A percentile compares a stretch with the other conserved stretches of the same genome.
Conservation (phyloP, 352 stramenopile genomes). For the Elongisporangium undulatum region DNA sequence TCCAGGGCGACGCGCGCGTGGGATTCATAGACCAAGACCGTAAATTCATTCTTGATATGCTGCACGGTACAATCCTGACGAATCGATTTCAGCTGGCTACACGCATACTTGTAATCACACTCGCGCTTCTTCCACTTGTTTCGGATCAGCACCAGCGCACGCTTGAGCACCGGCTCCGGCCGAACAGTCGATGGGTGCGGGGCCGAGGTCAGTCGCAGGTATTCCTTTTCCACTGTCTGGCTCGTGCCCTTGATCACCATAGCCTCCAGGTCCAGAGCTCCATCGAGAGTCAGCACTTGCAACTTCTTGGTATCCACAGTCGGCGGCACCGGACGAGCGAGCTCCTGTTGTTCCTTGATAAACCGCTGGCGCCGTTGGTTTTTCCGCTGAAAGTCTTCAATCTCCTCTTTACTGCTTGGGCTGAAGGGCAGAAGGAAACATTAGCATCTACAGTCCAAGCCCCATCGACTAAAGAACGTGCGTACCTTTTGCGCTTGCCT, state of each 20-base stretch:
- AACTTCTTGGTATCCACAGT: constrained; percentile 68
- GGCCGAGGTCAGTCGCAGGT: constrained; percentile 95
- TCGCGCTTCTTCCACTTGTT: constrained; percentile 82
- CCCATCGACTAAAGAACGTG: neutral
- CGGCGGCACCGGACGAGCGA: constrained; percentile 56
- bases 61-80: constrained; percentile 98
- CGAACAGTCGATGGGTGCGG: constrained; percentile 95
- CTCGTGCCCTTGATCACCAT: constrained; percentile 95
- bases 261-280: constrained; percentile 78
- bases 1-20: constrained; percentile 96
- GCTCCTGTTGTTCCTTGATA: constrained; percentile 60
- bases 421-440: constrained; percentile 1
- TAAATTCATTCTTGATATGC: constrained; percentile 96
- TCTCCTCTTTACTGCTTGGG: constrained; percentile 15
- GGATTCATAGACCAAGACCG: constrained; percentile 96
- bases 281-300: constrained; percentile 69
- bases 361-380: constrained; percentile 75
- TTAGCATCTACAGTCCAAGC: neutral
- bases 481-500: constrained; percentile 71
- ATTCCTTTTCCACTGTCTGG: constrained; percentile 96
- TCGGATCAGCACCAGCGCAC: constrained; percentile 86
- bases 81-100: constrained; percentile 99
- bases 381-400: constrained; percentile 59
- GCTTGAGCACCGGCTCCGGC: constrained; percentile 88
- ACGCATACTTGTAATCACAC: constrained; percentile 94